phyloP scores from a whole-genome alignment of 169 alveolate species.

The Eimeria zaria region DNA sequence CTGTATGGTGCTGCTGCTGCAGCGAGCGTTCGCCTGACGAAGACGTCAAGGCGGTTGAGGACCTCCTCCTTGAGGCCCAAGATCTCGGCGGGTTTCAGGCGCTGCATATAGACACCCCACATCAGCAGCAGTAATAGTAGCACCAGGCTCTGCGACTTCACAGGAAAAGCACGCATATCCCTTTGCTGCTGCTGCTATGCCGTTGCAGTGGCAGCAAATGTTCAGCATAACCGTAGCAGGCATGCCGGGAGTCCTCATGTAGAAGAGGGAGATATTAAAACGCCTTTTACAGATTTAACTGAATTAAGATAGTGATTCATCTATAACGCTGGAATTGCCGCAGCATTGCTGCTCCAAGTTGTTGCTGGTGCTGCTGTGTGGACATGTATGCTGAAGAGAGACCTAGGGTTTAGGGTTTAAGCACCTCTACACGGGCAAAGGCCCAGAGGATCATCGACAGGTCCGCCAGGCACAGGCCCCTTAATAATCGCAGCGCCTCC shows the following conservation, averaged over 20 bases:
- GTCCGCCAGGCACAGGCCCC: slow-evolving; percentile 57
- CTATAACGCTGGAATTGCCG: neutral
- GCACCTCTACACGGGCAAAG: slow-evolving; percentile 67
- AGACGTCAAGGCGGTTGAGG: slow-evolving; percentile 24
- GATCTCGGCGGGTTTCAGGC: slow-evolving; percentile 74
- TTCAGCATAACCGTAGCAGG: neutral
- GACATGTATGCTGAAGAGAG: neutral
- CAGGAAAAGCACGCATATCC: neutral
- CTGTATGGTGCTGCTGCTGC: slow-evolving; percentile 18
- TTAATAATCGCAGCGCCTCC: slow-evolving; percentile 35
- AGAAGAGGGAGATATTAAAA: neutral
- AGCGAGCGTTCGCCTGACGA: slow-evolving; percentile 11
- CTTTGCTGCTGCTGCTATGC: neutral
- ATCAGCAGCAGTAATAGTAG: neutral
- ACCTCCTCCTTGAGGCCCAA: slow-evolving; percentile 69
- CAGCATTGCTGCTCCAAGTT: neutral
- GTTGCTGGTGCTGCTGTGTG: neutral
- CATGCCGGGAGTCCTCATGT: neutral
- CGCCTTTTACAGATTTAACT: too few relatives aligned
- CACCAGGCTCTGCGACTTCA: neutral
- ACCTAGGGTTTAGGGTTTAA: neutral
- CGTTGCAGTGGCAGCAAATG: neutral
- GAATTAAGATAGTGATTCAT: neutral
- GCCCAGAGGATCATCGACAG: slow-evolving; percentile 80
- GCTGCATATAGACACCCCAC: slow-evolving; percentile 28